Conservation (phyloP, 2,329 filamentous ascomycete species). For the Septoria petroselini region DNA sequence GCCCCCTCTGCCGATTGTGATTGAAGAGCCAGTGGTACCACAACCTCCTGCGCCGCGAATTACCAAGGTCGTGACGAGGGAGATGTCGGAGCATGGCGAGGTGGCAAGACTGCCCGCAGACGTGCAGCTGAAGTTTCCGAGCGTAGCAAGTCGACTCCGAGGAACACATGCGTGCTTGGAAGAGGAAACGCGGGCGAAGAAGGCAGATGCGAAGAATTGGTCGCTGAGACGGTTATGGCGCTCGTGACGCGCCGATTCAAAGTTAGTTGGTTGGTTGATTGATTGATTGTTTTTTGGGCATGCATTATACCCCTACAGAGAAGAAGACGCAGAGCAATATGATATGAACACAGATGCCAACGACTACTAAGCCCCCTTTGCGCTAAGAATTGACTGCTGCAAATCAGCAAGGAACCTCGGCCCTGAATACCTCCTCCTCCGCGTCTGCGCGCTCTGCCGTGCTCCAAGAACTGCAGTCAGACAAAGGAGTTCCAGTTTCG, state of each 20-base stretch:
- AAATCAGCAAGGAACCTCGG: no score
- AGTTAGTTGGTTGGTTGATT: no score
- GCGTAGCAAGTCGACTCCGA: conserved; percentile 13
- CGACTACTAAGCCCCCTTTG: no score
- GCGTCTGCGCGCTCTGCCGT: neutral
- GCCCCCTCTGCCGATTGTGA: neutral
- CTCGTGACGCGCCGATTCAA: neutral
- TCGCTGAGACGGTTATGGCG: neutral
- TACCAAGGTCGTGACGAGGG: neutral
- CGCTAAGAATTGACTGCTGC: no score
- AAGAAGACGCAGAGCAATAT: no score
- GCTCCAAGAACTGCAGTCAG: neutral
- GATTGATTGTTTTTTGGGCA: no score
- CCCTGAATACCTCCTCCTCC: neutral
- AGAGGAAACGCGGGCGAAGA: conserved; percentile 5
- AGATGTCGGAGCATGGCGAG: neutral
- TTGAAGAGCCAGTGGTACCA: neutral
- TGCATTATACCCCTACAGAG: no score
- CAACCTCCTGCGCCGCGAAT: neutral
- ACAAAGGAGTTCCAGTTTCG: neutral
- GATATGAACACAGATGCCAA: no score
- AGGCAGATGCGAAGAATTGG: neutral
- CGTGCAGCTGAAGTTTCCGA: conserved; percentile 11
- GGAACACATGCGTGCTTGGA: conserved; percentile 10
- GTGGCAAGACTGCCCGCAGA: conserved; percentile 9